Percentiles rank a stretch among this genome's conserved stretches.
Evolutionary conservation across 257 asterid species (phyloP).

Genomic region (Jasminum sambac): DNA sequence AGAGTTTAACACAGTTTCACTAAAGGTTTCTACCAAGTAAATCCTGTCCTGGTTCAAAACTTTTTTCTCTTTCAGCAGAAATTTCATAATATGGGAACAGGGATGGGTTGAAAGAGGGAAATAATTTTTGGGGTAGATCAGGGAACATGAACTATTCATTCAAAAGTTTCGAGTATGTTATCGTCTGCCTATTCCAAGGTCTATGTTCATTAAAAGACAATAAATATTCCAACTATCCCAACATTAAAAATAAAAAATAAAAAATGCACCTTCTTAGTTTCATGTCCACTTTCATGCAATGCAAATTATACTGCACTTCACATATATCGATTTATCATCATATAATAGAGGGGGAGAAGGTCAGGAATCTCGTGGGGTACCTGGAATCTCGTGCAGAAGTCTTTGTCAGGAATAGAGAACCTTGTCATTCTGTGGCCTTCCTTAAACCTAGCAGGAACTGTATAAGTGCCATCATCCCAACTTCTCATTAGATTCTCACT

Average conservation of each 20-base stretch:
- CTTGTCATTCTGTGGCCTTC: conserved; percentile 20
- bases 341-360: conserved; percentile 3
- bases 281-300: conserved; percentile 5
- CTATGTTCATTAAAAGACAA: not conserved
- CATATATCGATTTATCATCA: conserved; percentile 16
- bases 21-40: not conserved
- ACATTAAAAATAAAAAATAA: not conserved
- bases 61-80: not conserved
- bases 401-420: conserved; percentile 7
- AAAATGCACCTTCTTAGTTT: conserved; percentile 7
- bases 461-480: conserved; percentile 7
- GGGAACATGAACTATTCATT: not conserved
- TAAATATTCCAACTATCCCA: not conserved
- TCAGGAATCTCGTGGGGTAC: conserved; percentile 19
- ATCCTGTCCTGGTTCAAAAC: not conserved
- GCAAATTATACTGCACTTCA: not conserved
- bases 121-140: not conserved
- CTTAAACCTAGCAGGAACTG: conserved; percentile 6
- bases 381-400: conserved; percentile 18
- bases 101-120: not conserved
- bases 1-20: not conserved
- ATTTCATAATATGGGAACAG: not conserved
- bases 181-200: not conserved
- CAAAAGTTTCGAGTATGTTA: not conserved
- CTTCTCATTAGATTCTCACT: conserved; percentile 15